A percentile compares a stretch with the other conserved stretches of the same genome.
Conservation (phyloP, 768 basidiomycete genomes). For the Nidularia pulvinata region DNA sequence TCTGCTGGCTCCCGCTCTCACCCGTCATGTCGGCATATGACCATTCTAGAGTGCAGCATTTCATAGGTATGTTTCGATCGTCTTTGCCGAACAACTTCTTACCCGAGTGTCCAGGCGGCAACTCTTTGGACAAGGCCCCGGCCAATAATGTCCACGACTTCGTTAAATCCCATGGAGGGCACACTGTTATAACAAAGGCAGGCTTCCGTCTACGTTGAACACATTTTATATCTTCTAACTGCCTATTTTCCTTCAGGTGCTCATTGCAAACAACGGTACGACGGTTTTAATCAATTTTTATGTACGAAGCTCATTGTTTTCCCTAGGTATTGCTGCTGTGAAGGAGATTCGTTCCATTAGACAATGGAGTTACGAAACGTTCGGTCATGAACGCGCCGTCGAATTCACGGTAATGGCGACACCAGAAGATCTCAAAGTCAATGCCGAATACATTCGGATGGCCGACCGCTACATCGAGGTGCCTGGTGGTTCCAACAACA, state of each 20-base stretch:
- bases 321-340: conserved; percentile 94
- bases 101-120: conserved; percentile 68
- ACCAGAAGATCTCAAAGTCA: conserved; percentile 97
- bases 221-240: conserved; percentile 3
- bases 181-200: conserved; percentile 97
- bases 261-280: conserved; percentile 97
- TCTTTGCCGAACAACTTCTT: conserved; percentile 7
- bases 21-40: conserved; percentile 49
- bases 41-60: conserved; percentile 55
- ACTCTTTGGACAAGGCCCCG: conserved; percentile 84
- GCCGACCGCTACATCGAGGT: conserved; percentile 99
- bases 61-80: conserved; percentile 37
- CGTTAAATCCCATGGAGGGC: conserved; percentile 88
- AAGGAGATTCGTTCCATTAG: conserved; percentile 99
- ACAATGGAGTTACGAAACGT: conserved; percentile 99
- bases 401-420: conserved; percentile 99
- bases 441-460: conserved; percentile 99
- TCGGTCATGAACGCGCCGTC: conserved; percentile 93
- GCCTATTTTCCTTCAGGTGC: conserved; percentile 55
- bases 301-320: conserved; percentile 12
- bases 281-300: conserved; percentile 4
- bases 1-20: conserved; percentile 12
- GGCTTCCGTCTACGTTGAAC: not conserved
- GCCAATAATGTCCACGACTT: conserved; percentile 86
- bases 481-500: conserved; percentile 97